Conservation (phyloP, 495 filamentous ascomycete genomes). For the Hyaloscypha variabilis region DNA sequence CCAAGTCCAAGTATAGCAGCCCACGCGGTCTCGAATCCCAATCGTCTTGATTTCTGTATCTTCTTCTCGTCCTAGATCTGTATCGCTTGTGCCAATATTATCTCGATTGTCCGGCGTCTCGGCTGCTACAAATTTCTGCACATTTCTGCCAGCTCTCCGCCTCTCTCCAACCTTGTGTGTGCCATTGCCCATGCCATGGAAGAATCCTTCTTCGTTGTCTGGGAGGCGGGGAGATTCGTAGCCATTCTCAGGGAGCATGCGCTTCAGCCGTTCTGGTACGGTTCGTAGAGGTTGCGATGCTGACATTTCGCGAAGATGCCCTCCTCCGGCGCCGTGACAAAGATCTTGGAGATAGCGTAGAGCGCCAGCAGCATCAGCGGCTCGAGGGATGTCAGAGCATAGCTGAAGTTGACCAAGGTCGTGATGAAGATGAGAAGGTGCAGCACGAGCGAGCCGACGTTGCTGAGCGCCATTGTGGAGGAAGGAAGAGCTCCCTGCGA, state of each 20-base stretch:
- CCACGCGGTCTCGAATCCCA: slow-evolving; percentile 48
- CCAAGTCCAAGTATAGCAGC: slow-evolving; percentile 64
- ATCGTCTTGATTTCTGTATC: slow-evolving; percentile 30
- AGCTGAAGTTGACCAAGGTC: slow-evolving; percentile 42
- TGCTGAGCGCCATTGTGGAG: slow-evolving; percentile 39
- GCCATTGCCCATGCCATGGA: slow-evolving; percentile 14
- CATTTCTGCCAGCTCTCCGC: slow-evolving; percentile 11
- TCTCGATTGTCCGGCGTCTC: not conserved
- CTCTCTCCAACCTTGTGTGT: slow-evolving; percentile 15
- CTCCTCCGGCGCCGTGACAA: slow-evolving; percentile 33
- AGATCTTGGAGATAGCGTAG: slow-evolving; percentile 37
- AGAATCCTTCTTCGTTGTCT: slow-evolving; percentile 3
- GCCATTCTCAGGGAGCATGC: slow-evolving; percentile 23
- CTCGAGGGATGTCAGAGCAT: slow-evolving; percentile 37
- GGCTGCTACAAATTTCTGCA: not conserved
- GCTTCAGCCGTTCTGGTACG: slow-evolving; percentile 22
- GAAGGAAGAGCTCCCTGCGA: not conserved
- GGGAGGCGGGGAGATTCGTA: slow-evolving; percentile 24
- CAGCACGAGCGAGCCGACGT: slow-evolving; percentile 40
- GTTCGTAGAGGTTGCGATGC: slow-evolving; percentile 22
- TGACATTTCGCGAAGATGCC: slow-evolving; percentile 29
- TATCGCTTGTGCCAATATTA: not conserved
- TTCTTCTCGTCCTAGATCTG: slow-evolving; percentile 1
- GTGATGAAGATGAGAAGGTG: slow-evolving; percentile 43
- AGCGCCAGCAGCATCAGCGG: slow-evolving; percentile 36